Conservation (phyloP, 208 protist species). For the Angomonas deanei region DNA sequence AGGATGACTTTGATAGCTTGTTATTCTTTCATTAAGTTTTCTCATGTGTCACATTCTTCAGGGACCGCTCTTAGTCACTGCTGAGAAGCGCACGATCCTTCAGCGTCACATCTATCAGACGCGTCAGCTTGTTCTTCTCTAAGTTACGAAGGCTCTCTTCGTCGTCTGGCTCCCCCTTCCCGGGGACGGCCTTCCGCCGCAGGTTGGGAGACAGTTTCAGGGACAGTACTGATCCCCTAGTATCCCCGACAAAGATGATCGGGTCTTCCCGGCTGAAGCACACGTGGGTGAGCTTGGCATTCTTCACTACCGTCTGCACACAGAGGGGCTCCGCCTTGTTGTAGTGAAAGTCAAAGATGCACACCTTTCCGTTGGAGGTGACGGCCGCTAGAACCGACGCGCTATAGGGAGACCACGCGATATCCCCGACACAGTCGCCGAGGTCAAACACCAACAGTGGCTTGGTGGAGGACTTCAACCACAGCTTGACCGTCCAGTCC, state of each 20-base stretch:
- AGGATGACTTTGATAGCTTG: slow-evolving; percentile 1
- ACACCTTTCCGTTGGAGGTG: slow-evolving; percentile 93
- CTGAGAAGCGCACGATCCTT: slow-evolving; percentile 88
- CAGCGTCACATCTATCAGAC: slow-evolving; percentile 85
- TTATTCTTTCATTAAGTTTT: neutral
- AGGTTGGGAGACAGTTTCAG: slow-evolving; percentile 97
- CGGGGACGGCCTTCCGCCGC: slow-evolving; percentile 70
- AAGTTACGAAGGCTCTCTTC: slow-evolving; percentile 40
- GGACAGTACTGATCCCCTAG: slow-evolving; percentile 90
- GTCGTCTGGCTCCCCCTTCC: slow-evolving; percentile 73
- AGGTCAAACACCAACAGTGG: slow-evolving; percentile 96
- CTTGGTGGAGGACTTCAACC: slow-evolving; percentile 78
- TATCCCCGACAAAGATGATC: slow-evolving; percentile 95
- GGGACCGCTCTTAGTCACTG: neutral
- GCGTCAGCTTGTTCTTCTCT: slow-evolving; percentile 88
- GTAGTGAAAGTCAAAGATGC: slow-evolving; percentile 89
- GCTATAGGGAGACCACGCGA: slow-evolving; percentile 96
- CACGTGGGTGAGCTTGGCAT: slow-evolving; percentile 95
- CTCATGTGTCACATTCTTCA: neutral
- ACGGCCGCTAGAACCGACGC: slow-evolving; percentile 95
- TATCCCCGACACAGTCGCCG: slow-evolving; percentile 92
- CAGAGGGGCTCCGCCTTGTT: slow-evolving; percentile 97
- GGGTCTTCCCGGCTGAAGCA: slow-evolving; percentile 91
- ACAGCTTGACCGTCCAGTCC: slow-evolving; percentile 98
- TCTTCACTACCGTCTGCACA: slow-evolving; percentile 94